phyloP scores from a whole-genome alignment of 495 filamentous ascomycete species.

The Aspergillus cavernicola region DNA sequence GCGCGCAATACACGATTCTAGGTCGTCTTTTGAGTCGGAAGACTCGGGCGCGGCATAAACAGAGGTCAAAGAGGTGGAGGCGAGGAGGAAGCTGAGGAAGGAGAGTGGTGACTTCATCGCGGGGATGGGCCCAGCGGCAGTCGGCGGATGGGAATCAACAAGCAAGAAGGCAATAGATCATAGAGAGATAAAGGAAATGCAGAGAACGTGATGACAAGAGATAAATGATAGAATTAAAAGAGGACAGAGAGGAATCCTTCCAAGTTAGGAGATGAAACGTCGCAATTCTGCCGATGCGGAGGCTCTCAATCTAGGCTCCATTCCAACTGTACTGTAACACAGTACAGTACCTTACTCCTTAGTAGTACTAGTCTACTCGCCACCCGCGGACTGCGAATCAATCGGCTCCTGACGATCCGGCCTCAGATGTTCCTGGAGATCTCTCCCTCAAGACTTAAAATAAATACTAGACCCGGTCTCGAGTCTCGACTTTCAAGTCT shows the following conservation, averaged over 20 bases:
- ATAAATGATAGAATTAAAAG: constrained; percentile 6
- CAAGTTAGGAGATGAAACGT: constrained; percentile 21
- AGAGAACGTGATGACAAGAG: constrained; percentile 12
- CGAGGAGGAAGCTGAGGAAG: constrained; percentile 15
- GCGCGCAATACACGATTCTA: constrained; percentile 70
- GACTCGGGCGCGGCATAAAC: constrained; percentile 24
- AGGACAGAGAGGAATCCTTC: neutral
- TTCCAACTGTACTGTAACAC: too few species aligned
- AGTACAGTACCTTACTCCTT: too few species aligned
- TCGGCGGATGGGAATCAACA: neutral
- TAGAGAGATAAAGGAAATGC: constrained; percentile 15
- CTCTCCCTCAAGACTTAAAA: neutral
- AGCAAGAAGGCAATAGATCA: neutral
- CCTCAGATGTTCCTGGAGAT: neutral
- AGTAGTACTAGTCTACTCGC: too few species aligned
- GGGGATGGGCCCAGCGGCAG: neutral
- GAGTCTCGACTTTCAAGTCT: too few species aligned
- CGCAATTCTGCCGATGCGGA: constrained; percentile 12
- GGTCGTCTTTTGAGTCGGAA: constrained; percentile 25
- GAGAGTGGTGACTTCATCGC: constrained; percentile 23
- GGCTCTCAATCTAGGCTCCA: constrained; percentile 4
- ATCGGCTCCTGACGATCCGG: constrained; percentile 9
- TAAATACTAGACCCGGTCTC: neutral
- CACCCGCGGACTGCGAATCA: too few species aligned
- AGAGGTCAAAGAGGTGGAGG: constrained; percentile 14